phyloP scores from a whole-genome alignment of 2,329 filamentous ascomycete species.

The Colletotrichum higginsianum region DNA sequence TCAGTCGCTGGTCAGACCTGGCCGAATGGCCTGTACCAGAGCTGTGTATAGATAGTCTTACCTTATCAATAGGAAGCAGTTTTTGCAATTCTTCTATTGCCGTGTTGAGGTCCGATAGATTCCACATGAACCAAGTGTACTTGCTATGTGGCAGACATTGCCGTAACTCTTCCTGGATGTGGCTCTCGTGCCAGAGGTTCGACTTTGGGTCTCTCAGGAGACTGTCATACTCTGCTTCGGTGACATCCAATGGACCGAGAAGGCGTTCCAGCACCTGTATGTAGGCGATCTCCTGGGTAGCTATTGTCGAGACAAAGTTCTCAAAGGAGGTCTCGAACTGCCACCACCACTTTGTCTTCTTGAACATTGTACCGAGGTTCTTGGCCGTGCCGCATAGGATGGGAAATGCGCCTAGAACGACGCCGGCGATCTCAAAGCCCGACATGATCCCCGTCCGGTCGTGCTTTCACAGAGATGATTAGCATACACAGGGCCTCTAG shows the following conservation, averaged over 20 bases:
- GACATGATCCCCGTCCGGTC: conserved; percentile 7
- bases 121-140: conserved; percentile 13
- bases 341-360: conserved; percentile 24
- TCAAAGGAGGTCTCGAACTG: conserved; percentile 18
- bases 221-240: background rate
- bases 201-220: background rate
- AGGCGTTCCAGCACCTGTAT: conserved; percentile 17
- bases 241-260: conserved; percentile 7
- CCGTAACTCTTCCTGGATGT: conserved; percentile 16
- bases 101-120: conserved; percentile 7
- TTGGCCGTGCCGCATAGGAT: conserved; percentile 16
- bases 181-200: background rate
- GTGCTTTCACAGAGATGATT: background rate
- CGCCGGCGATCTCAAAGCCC: conserved; percentile 30
- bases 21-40: no score
- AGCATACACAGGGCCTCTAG: background rate
- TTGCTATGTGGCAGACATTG: background rate
- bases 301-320: conserved; percentile 1
- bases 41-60: background rate
- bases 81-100: background rate
- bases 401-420: conserved; percentile 29
- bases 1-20: no score
- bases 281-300: conserved; percentile 27
- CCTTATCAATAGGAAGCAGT: conserved; percentile 3
- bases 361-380: background rate